Conservation (phyloP, 176 grass and related monocot genomes). For the Cymbopogon citratus region DNA sequence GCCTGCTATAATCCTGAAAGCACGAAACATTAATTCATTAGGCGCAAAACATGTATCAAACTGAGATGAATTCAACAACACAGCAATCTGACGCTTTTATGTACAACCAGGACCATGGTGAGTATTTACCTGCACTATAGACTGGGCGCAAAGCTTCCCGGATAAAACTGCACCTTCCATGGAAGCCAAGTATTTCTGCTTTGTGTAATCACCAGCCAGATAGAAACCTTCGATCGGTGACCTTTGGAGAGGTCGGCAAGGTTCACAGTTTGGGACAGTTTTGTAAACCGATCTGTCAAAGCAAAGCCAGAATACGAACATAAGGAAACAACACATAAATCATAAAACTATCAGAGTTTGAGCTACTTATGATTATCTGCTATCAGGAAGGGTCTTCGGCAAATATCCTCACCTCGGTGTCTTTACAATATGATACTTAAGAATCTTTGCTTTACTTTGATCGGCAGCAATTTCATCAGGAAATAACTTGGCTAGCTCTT, state of each 20-base stretch:
- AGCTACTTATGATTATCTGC: background rate
- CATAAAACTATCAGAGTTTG: background rate
- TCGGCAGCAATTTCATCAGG: slow-evolving; percentile 90
- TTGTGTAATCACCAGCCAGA: slow-evolving; percentile 88
- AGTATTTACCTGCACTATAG: slow-evolving; percentile 65
- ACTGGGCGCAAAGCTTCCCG: slow-evolving; percentile 81
- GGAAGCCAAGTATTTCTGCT: slow-evolving; percentile 96
- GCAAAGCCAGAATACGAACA: background rate
- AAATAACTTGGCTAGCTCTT: slow-evolving; percentile 91
- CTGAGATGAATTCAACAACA: background rate
- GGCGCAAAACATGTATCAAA: background rate
- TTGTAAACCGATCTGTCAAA: slow-evolving; percentile 90
- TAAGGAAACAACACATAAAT: background rate
- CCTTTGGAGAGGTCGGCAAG: slow-evolving; percentile 78
- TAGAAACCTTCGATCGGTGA: slow-evolving; percentile 95
- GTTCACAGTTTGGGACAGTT: slow-evolving; percentile 81
- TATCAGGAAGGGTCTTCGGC: background rate
- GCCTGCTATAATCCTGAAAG: slow-evolving; percentile 62
- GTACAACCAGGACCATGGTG: background rate
- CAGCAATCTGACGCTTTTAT: background rate
- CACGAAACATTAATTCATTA: slow-evolving; percentile 1
- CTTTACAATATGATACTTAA: slow-evolving; percentile 90
- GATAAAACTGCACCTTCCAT: slow-evolving; percentile 95
- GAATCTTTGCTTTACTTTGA: slow-evolving; percentile 89
- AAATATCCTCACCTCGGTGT: slow-evolving; percentile 67